Evolutionary conservation across 108 stramenopile genomes (phyloP).

Genomic region (Pseudonitzschia multistriata): DNA sequence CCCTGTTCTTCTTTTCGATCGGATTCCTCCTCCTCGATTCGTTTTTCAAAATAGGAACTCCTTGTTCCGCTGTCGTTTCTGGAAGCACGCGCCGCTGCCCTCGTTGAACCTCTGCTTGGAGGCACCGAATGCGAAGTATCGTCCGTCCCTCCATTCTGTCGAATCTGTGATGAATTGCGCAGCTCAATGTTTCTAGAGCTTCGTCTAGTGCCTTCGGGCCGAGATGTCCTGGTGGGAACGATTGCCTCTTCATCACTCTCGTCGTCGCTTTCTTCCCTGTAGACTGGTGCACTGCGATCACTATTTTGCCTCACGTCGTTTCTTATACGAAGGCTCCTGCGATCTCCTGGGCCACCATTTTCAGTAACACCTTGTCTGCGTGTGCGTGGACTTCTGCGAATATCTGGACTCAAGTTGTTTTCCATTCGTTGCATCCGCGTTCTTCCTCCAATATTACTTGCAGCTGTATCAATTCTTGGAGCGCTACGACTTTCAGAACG

Average conservation of each 20-base stretch:
- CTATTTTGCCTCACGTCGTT: constrained; percentile 5
- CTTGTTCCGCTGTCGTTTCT: neutral
- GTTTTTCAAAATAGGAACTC: neutral
- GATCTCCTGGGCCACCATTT: neutral
- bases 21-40: neutral
- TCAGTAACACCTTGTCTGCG: neutral
- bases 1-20: constrained; percentile 3
- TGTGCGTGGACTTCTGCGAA: constrained; percentile 5
- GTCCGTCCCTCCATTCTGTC: neutral
- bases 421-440: constrained; percentile 7
- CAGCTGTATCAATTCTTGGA: neutral
- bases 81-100: neutral
- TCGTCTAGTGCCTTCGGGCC: neutral
- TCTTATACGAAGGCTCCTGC: constrained; percentile 1
- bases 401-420: constrained; percentile 5
- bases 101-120: neutral
- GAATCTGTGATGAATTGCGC: neutral
- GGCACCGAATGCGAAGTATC: neutral
- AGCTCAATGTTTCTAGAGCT: neutral
- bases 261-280: constrained; percentile 23
- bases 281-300: neutral
- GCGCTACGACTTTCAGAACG: neutral
- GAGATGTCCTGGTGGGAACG: neutral
- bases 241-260: constrained; percentile 1
- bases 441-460: constrained; percentile 5